Conservation (phyloP, 495 filamentous ascomycete genomes). For the Aspergillus nidulans region DNA sequence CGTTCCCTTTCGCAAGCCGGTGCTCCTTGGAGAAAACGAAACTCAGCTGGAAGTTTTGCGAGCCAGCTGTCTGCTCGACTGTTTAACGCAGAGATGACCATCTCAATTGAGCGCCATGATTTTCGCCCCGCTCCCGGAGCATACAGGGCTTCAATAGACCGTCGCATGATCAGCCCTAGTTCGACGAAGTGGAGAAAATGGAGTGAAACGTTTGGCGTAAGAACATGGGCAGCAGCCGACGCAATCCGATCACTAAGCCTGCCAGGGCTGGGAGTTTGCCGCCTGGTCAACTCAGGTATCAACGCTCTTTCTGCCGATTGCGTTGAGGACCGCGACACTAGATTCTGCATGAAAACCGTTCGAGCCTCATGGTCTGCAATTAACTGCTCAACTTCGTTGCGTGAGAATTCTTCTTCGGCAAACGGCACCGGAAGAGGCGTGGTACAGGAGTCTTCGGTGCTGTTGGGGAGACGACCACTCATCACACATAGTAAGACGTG, state of each 20-base stretch:
- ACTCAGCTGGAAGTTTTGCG: slow-evolving; percentile 37
- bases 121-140: slow-evolving; percentile 44
- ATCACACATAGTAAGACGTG: slow-evolving; percentile 54
- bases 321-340: slow-evolving; percentile 1
- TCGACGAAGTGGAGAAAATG: slow-evolving; percentile 42
- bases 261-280: not conserved
- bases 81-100: slow-evolving; percentile 42
- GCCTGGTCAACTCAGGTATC: not conserved
- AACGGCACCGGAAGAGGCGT: slow-evolving; percentile 51
- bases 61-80: slow-evolving; percentile 47
- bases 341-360: slow-evolving; percentile 15
- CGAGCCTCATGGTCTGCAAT: slow-evolving; percentile 29
- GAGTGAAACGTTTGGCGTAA: slow-evolving; percentile 32
- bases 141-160: slow-evolving; percentile 49
- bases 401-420: slow-evolving; percentile 45
- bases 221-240: slow-evolving; percentile 15
- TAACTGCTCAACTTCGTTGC: slow-evolving; percentile 25
- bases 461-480: slow-evolving; percentile 56
- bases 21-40: slow-evolving; percentile 34
- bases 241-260: slow-evolving; percentile 18
- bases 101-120: slow-evolving; percentile 50
- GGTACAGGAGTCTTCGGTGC: slow-evolving; percentile 49
- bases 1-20: slow-evolving; percentile 21
- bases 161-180: slow-evolving; percentile 42
- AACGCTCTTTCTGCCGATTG: not conserved